These are phyloP conservation scores for Elsinoe arachidis DNA, from an alignment of 2,329 filamentous ascomycete genomes.

Conservation along the genomic window DNA sequence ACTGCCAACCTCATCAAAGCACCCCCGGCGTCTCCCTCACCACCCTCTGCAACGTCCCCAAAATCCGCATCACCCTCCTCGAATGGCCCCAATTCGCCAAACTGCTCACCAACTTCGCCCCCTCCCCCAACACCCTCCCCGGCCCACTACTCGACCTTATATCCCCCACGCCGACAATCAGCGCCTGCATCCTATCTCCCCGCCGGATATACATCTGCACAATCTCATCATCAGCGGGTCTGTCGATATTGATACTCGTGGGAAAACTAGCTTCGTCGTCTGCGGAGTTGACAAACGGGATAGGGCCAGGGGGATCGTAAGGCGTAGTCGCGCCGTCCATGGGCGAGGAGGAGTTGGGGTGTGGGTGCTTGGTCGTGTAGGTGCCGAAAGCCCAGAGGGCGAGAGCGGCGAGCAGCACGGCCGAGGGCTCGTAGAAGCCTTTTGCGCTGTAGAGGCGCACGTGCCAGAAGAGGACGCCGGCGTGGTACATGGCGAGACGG, in stretches of 20 bases:
- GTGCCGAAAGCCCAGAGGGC: constrained; percentile 54
- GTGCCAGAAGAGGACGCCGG: constrained; percentile 46
- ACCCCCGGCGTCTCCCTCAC: constrained; percentile 6
- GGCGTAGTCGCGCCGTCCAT: constrained; percentile 78
- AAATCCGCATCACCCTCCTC: constrained; percentile 14
- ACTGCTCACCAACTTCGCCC: constrained; percentile 18
- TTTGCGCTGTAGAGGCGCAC: constrained; percentile 41
- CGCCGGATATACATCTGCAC: constrained; percentile 19
- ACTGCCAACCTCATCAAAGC: background rate
- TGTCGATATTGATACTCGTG: constrained; percentile 19
- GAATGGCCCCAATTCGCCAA: constrained; percentile 14
- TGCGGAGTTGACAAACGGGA: constrained; percentile 9
- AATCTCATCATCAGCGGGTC: constrained; percentile 20
- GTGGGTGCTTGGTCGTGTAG: constrained; percentile 16
- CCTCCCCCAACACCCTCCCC: constrained; percentile 16
- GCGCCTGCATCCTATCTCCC: constrained; percentile 18
- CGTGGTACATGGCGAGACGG: constrained; percentile 48
- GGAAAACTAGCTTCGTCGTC: constrained; percentile 16
- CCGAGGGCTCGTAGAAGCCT: constrained; percentile 54
- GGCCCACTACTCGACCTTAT: constrained; percentile 15
- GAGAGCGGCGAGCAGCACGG: constrained; percentile 56
- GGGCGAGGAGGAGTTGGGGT: constrained; percentile 48
- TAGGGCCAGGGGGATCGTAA: constrained; percentile 53
- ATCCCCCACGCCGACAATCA: constrained; percentile 18
- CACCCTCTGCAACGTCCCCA: constrained; percentile 9